phyloP scores from a whole-genome alignment of 768 basidiomycete genomes.

The Boletus pseudopeckii region DNA sequence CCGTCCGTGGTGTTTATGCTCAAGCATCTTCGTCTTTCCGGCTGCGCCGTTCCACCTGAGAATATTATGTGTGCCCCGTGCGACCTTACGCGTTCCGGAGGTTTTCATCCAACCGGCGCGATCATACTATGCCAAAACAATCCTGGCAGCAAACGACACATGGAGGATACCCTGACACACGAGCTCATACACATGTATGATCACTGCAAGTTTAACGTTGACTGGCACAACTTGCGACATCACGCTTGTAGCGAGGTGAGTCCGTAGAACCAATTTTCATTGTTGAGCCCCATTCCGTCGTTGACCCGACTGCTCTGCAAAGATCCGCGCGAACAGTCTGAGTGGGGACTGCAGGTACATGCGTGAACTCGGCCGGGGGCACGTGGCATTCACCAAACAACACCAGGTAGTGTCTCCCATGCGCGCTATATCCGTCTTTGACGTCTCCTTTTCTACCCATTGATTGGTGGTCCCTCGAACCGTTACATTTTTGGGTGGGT shows the following conservation, averaged over 20 bases:
- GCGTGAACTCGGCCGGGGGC: slow-evolving; percentile 76
- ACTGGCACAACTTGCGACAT: slow-evolving; percentile 87
- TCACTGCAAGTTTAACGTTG: slow-evolving; percentile 89
- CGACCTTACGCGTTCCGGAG: slow-evolving; percentile 69
- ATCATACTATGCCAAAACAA: slow-evolving; percentile 84
- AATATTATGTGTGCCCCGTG: slow-evolving; percentile 87
- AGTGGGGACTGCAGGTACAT: slow-evolving; percentile 90
- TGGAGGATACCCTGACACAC: slow-evolving; percentile 92
- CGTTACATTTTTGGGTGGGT: slow-evolving; percentile 7
- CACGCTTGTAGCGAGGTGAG: slow-evolving; percentile 96
- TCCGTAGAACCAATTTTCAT: slow-evolving; percentile 1
- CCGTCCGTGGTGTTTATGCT: slow-evolving; percentile 89
- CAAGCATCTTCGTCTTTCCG: slow-evolving; percentile 77
- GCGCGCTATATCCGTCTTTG: slow-evolving; percentile 10
- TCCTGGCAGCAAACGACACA: slow-evolving; percentile 76
- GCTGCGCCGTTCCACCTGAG: slow-evolving; percentile 64
- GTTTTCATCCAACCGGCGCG: slow-evolving; percentile 78
- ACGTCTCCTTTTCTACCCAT: neutral
- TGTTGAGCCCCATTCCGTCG: neutral
- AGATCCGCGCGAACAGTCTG: slow-evolving; percentile 95
- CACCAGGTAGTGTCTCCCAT: slow-evolving; percentile 67
- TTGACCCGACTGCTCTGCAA: slow-evolving; percentile 2
- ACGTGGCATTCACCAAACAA: slow-evolving; percentile 83
- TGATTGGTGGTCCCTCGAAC: slow-evolving; percentile 1
- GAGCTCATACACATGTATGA: slow-evolving; percentile 96